Evolutionary conservation across 2,329 filamentous ascomycete species (phyloP).

Genomic region (Monilinia laxa): DNA sequence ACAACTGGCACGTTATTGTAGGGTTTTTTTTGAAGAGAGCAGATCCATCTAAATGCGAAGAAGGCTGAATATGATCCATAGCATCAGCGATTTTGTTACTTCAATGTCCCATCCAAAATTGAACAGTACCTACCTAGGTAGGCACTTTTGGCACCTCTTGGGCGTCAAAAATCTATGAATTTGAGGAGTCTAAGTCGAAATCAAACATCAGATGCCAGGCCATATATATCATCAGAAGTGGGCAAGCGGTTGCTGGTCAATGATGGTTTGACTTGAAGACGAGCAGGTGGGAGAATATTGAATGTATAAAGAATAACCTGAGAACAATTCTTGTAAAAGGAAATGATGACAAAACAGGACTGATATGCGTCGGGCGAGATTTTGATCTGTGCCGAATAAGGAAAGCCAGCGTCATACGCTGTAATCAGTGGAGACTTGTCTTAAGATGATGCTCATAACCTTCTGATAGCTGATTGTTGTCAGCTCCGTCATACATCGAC

Average conservation of each 20-base stretch:
- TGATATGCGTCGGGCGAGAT: conserved; percentile 11
- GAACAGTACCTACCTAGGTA: background rate
- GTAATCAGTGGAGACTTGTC: conserved; percentile 14
- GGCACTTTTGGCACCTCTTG: too few species aligned
- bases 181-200: background rate
- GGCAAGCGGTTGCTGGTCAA: background rate
- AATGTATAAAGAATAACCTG: conserved; percentile 14
- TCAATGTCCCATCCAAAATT: background rate
- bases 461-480: conserved; percentile 13
- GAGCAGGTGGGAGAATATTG: background rate
- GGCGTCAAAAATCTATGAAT: background rate
- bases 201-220: background rate
- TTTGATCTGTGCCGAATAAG: background rate
- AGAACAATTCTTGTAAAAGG: background rate
- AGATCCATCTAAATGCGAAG: background rate
- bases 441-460: conserved; percentile 19
- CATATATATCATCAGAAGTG: conserved; percentile 5
- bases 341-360: background rate
- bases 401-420: conserved; percentile 9
- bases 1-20: conserved; percentile 11
- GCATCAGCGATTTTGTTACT: background rate
- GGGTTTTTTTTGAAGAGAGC: background rate
- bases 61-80: background rate
- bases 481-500: conserved; percentile 14
- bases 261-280: conserved; percentile 2